Evolutionary conservation across 352 stramenopile species (phyloP), one percentile per base, ranked within the genome.

Genomic region (Globisporangium okanoganense): DNA sequence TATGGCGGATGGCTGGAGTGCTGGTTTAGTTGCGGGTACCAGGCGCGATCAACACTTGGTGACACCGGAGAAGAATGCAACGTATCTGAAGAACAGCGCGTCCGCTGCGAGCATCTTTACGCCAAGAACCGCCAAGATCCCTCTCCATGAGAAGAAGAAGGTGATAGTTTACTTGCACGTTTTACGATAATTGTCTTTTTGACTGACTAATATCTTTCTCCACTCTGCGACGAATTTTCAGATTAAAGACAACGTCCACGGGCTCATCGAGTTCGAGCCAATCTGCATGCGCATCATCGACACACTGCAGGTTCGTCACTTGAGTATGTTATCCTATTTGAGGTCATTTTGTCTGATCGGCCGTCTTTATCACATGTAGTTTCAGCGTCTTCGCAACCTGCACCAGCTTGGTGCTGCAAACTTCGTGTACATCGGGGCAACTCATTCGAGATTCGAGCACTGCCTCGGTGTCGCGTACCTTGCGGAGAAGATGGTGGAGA

Each of bases 401-500:
- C 92, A 97, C 38, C 97, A 99, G 72, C 81, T 99, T 27, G 96
- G 96, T 3, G 86, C 85, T 18, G 79, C 88, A 13, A 73, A 91
- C 31, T 91, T 82, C 36, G 91, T 98, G 4, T 99, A 94, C 58
- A 89, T 91, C 49, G 81, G 80, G 29, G 85, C 79, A 41, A 92
- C 85, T 3, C 85, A 94, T 55, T 85, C 80, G 10, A 73, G 85
- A 5, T 94, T 94, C 47, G 85, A 92, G 67, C 85, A 94, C 47
- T 98, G 81, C 16, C 70, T 99, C 35, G 97, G 97, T 14, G 96
- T 99, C n/a, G 93, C 93, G 5, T 82, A 98, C 65, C 79, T 99
- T 4, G 95, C 95, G 2, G 87, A 97, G 64, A 69, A 86, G 59
- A 87, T 98, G 73, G 75, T 95, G 29, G 60, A 72, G 49, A 83